phyloP scores from a whole-genome alignment of 1,139 yeast genomes.

The Taphrina populina region DNA sequence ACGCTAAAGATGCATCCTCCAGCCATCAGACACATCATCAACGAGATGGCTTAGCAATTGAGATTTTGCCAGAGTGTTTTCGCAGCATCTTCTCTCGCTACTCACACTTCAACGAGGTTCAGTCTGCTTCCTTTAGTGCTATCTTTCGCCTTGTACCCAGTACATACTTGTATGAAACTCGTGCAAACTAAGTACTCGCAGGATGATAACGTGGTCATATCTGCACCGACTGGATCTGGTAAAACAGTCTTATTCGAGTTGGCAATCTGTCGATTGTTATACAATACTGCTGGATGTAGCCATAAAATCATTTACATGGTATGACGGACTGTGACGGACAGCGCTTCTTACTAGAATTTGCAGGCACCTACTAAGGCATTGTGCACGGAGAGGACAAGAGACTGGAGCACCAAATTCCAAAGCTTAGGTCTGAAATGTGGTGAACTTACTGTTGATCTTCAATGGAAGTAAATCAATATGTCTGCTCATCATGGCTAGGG shows the following conservation, averaged over 20 bases:
- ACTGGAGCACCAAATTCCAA: constrained; percentile 51
- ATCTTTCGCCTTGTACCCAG: constrained; percentile 44
- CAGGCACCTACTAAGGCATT: constrained; percentile 58
- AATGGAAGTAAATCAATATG: too few species aligned
- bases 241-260: constrained; percentile 58
- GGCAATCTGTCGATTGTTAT: constrained; percentile 50
- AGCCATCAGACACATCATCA: background rate
- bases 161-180: background rate
- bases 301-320: constrained; percentile 50
- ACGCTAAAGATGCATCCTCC: too few species aligned
- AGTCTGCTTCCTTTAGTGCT: constrained; percentile 49
- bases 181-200: constrained; percentile 16
- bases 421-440: constrained; percentile 49
- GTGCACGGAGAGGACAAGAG: constrained; percentile 45
- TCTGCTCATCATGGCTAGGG: constrained; percentile 41
- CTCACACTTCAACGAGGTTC: constrained; percentile 53
- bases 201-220: constrained; percentile 51
- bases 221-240: constrained; percentile 61
- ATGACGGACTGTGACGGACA: background rate
- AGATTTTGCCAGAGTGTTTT: constrained; percentile 7
- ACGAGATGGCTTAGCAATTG: background rate
- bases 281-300: constrained; percentile 39
- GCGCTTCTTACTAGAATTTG: background rate
- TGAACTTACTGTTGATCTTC: constrained; percentile 47
- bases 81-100: constrained; percentile 10